Evolutionary conservation across 2,329 filamentous ascomycete species (phyloP), one percentile per base, ranked within the genome.

Genomic region (Xylaria digitata): DNA sequence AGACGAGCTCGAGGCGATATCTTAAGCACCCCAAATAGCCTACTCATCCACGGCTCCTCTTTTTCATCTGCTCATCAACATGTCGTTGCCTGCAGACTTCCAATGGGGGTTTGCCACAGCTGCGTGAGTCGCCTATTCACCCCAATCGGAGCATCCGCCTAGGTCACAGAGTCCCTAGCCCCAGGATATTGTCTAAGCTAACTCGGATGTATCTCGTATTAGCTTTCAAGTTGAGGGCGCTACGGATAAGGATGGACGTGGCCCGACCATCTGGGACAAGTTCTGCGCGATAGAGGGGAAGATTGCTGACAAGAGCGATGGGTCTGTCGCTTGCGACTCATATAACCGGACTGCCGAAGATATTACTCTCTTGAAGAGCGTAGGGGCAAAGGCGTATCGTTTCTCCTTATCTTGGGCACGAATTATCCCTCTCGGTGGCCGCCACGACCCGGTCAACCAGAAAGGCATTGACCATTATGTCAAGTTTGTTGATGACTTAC

Each of bases 201-300:
- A 74, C 64, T 21, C 61, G 34, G 37, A 21, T 49, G 34, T 67
- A 65, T 71, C 59, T 74, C 72, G 61, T 61, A 62, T 5, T 76
- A 96, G 93, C 77, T 96, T 96, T 83, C 93, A 97, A 79, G 92
- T 97, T 73, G 93, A 97, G 83, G 93, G 93, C 65, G 89, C 89
- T 54, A 83, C 86, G 45, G 83, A 90, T 54, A 87, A 90, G 76
- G 93, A 95, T 77, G 93, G 93, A 71, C 91, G 93, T 70, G 91
- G 87, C 23, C 89, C 92, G 61, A 93, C 91, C 68, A 96, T 96
- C 79, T 96, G 93, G 93, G 93, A 97, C 80, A 90, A 87, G n/a
- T 96, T 96, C 82, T 94, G 91, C 81, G 87, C 87, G 69, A 90
- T 88, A 61, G 89, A 91, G 6, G 92, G 92, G 75, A 96, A 96